Base-by-base conservation (phyloP, 768 basidiomycete species). In the Serendipita indica region DNA sequence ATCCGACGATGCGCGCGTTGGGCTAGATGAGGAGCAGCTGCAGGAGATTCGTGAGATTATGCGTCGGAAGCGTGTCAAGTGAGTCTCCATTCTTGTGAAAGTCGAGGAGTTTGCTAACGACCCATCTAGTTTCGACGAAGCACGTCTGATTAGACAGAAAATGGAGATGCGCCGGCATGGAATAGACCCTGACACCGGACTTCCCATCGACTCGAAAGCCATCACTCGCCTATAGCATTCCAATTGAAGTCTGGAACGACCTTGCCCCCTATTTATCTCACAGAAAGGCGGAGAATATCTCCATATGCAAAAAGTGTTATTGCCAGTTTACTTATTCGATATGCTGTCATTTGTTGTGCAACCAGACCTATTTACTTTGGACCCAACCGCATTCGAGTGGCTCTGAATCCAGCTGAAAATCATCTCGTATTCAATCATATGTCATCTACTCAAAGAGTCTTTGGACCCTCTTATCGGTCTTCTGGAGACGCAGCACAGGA, bases 401-500 rank as follows among this genome's bases (percentile, higher is more conserved):
- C n/a, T n/a, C n/a, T n/a, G n/a, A n/a, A n/a, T n/a, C n/a, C n/a
- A n/a, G n/a, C n/a, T n/a, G n/a, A n/a, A n/a, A n/a, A n/a, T n/a
- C n/a, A n/a, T n/a, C n/a, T n/a, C n/a, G n/a, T n/a, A n/a, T n/a
- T n/a, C n/a, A n/a, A n/a, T n/a, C n/a, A n/a, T n/a, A n/a, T n/a
- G n/a, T n/a, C n/a, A n/a, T n/a, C n/a, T n/a, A n/a, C n/a, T n/a
- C 41, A 6, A n/a, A 6, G 7, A 43, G 27, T 25, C 27, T 43
- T 43, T 7, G 7, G n/a, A 43, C 41, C 27, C 41, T 20, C 32
- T 7, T 62, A 64, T 14, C 25, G 18, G 16, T 33, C 62, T 3
- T 64, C 67, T 1, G 69, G 83, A 2, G 72, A 88, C 60, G 65
- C 63, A 10, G 73, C 77, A 4, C 63, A 70, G 2, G 92, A 96